Base-by-base conservation (phyloP, 1,139 yeast species). In the Zygoascus hellenicus region DNA sequence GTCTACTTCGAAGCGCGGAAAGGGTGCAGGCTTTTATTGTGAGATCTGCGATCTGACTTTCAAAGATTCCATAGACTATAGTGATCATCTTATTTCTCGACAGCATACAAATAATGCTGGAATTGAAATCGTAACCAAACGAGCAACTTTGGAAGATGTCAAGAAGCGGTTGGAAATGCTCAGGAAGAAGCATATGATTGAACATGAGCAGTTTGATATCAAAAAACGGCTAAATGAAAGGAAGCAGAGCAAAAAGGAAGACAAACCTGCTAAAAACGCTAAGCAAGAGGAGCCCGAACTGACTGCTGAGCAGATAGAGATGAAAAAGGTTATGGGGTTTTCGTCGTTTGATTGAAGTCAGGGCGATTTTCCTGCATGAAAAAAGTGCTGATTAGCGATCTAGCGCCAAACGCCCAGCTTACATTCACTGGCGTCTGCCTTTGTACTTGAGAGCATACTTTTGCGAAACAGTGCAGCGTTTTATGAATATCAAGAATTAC, bases 1-100 rank as follows among this genome's bases (percentile, higher is more conserved):
- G 1, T 63, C 72, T 1, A 57, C 64, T 1, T 70, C 74, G 1
- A 69, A 67, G 35, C 73, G 79, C 44, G 88, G 88, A 41, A 75
- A 80, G 54, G 84, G 80, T 14, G 79, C 84, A 54, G 96, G 96
- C 2, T 89, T 89, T 63, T 77, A 79, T 57, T 90, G 97, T 65
- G 86, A 84, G 14, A 68, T 79, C 1, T 90, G 97, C 63, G 78
- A 83, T 56, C 65, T 85, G 54, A 83, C 95, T 1, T 89, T 78
- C 65, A 78, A 87, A 59, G 97, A 90, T 63, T 83, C 84, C 48
- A 68, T 88, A 57, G 83, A 88, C 50, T 81, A 81, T 61, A 74
- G 88, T 5, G 95, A 89, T 60, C 97, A 90, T 66, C 70, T 88
- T 58, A 88, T 87, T 59, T 80, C 89, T 32, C 81, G 54, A 48